Conservation (phyloP, 257 asterid genomes). For the Forsythia suspensa region DNA sequence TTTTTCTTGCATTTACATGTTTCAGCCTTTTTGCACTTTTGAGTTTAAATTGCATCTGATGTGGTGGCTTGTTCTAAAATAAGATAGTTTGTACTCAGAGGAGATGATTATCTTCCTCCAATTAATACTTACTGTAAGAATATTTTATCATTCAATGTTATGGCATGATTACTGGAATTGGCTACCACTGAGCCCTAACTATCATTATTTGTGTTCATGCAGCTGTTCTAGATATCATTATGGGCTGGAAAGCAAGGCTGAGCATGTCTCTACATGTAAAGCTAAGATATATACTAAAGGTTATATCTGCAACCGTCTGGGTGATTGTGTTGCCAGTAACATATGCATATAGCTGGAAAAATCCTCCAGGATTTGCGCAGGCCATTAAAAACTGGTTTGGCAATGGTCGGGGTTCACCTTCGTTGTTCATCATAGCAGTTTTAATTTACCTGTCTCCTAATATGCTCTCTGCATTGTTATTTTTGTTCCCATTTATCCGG, state of each 20-base stretch:
- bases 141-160: background rate
- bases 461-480: conserved; percentile 80
- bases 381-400: conserved; percentile 89
- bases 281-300: conserved; percentile 82
- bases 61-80: background rate
- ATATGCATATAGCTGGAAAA: conserved; percentile 87
- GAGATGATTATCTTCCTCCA: background rate
- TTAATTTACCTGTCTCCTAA: conserved; percentile 85
- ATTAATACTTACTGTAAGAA: background rate
- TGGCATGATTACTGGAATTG: too few relatives aligned
- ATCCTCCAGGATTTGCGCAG: conserved; percentile 69
- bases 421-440: conserved; percentile 79
- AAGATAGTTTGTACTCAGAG: background rate
- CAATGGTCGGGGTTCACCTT: conserved; percentile 66
- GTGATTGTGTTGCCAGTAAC: conserved; percentile 85
- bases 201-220: conserved; percentile 30
- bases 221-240: conserved; percentile 75
- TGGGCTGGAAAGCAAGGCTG: conserved; percentile 89
- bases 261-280: conserved; percentile 85
- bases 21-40: background rate
- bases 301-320: conserved; percentile 82
- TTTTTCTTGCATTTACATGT: background rate
- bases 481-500: conserved; percentile 82
- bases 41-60: background rate
- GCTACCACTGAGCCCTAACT: background rate